Base-by-base conservation (phyloP, 2,329 filamentous ascomycete genomes). In the Rutstroemia sydowiana region DNA sequence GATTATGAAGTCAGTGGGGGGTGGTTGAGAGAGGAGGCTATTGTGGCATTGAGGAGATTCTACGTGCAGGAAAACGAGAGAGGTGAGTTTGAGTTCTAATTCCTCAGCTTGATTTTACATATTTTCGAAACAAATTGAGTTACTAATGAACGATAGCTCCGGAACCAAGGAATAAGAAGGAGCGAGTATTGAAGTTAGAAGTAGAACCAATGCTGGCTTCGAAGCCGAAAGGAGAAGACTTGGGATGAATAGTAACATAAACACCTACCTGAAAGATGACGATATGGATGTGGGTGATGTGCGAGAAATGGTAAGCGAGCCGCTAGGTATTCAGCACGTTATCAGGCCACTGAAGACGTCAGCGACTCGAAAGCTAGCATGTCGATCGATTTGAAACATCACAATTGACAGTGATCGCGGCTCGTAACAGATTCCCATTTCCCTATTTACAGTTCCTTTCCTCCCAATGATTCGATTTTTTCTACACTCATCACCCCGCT, bases 41-140 rank as follows among this genome's bases (percentile, higher is more conserved):
- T 98, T 55, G 91, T 92, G 69, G 71, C 98, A 59, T 75, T 98
- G 59, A 79, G 95, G 57, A 84, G 92, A 54, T 98, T 98, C 70
- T 98, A 98, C 68, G 88, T 98, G 30, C 93, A 98, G 70, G 91
- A 98, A 70, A 98, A 98, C 69, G 89, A 88, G 58, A 87, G 93
- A 75, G 88, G 87, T 88, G 72, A 62, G 74, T 64, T 32, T 43
- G 20, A 26, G 32, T 34, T 11, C 32, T 11, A 4, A 10, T 26
- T 45, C 11, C 20, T 30, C n/a, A 5, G 8, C 16, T 30, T 26
- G 26, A 13, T 8, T 26, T 26, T 26, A 26, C 23, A 45, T 14
- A 18, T 18, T 4, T 14, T 23, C 4, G 26, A 51, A 20, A 4
- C 11, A 34, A 13, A n/a, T 34, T 34, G 10, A 34, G 21, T 30